phyloP scores from a whole-genome alignment of 306 rosid species.

The Fragaria nilgerrensis region DNA sequence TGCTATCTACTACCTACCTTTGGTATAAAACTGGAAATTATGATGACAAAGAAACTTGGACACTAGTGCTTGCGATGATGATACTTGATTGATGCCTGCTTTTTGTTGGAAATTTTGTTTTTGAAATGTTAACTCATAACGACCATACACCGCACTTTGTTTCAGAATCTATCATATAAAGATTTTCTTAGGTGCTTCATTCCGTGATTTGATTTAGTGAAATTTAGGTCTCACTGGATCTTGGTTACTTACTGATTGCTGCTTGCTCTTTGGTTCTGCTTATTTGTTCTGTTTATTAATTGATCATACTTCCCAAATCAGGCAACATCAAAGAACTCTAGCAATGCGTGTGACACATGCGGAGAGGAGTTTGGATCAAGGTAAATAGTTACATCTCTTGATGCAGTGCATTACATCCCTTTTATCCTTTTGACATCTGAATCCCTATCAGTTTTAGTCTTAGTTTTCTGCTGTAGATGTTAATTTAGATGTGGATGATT shows the following conservation, averaged over 20 bases:
- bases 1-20: too few relatives aligned
- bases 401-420: neutral
- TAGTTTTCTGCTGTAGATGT: neutral
- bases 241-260: neutral
- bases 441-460: neutral
- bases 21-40: neutral
- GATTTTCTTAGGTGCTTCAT: neutral
- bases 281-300: slow-evolving; percentile 7
- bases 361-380: slow-evolving; percentile 90
- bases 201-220: neutral
- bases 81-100: neutral
- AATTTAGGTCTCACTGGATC: slow-evolving; percentile 2
- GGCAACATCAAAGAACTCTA: slow-evolving; percentile 52
- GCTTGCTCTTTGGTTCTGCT: neutral
- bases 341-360: slow-evolving; percentile 62
- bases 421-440: neutral
- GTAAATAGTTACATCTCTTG: slow-evolving; percentile 32
- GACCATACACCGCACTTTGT: neutral
- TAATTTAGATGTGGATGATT: slow-evolving; percentile 18
- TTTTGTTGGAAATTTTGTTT: neutral
- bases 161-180: neutral
- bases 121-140: neutral
- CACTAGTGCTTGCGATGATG: neutral
- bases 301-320: slow-evolving; percentile 21
- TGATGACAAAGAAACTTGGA: neutral